phyloP scores from a whole-genome alignment of 305 asterid species.

The Fraxinus velutina region DNA sequence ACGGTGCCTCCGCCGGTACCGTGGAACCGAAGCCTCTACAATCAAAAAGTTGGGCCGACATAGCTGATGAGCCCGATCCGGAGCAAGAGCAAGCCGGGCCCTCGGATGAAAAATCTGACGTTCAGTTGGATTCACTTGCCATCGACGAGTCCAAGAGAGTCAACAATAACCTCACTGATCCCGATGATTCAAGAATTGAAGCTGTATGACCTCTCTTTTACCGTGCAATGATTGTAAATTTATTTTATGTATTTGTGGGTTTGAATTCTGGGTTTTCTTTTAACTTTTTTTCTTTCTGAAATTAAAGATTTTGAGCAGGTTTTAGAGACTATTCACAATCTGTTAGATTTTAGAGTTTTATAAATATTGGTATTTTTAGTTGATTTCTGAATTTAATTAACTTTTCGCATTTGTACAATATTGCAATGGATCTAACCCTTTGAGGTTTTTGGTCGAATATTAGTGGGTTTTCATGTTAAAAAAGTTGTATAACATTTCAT shows the following conservation, averaged over 20 bases:
- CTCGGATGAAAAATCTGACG: constrained; percentile 21
- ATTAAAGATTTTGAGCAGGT: not conserved
- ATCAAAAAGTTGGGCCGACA: constrained; percentile 63
- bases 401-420: not conserved
- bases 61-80: constrained; percentile 56
- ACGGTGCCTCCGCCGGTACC: constrained; percentile 11
- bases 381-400: not conserved
- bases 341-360: constrained; percentile 7
- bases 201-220: constrained; percentile 36
- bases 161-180: constrained; percentile 42
- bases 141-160: constrained; percentile 43
- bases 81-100: constrained; percentile 34
- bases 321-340: not conserved
- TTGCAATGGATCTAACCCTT: not conserved
- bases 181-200: constrained; percentile 59
- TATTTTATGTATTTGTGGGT: not conserved
- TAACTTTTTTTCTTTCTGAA: not conserved
- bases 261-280: not conserved
- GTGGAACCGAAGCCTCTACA: constrained; percentile 25
- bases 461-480: not conserved
- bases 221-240: not conserved
- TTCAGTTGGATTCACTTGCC: constrained; percentile 30
- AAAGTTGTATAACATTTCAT: not conserved
- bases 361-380: not conserved
- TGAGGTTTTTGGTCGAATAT: constrained; percentile 11